Base-by-base conservation (phyloP, 2,329 filamentous ascomycete species). In the Colletotrichum shisoi region DNA sequence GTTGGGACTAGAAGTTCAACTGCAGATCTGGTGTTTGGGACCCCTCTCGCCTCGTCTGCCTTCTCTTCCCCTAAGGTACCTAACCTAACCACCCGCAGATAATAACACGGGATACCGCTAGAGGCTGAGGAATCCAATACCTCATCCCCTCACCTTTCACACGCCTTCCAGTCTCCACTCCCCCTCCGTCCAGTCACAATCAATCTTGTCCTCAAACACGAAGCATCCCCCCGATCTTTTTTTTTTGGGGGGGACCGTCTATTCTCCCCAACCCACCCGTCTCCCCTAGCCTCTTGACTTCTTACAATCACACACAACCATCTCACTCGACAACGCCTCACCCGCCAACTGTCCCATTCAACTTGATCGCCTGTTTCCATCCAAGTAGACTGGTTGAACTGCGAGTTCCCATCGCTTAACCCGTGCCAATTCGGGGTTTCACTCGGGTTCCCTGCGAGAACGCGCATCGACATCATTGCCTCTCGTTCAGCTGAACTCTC, bases 121-220 rank as follows among this genome's bases (percentile, higher is more conserved):
- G 45, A 57, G 40, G 42, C 44, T 39, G 15, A 46, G 56, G 53
- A 63, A 57, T 49, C 34, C 8, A 48, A 48, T 11, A 60, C 40
- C 21, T 58, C 53, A 3, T 46, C 11, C 15, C 40, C 27, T 49
- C 40, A 21, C 34, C 21, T 40, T 51, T 19, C 57, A 24, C 57
- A 58, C 52, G 27, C 57, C 52, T 37, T 7, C 40, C 46, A 3
- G 51, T 64, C 54, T 46, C 64, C 64, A 67, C 64, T 40, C 42
- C 37, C 8, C 40, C 63, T 21, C 24, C 15, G 4, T 31, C 27
- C 24, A 56, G 64, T 58, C 61, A 63, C 53, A 54, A 44, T 54
- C 40, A 64, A 57, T 58, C 64, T 67, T 64, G 61, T 53, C 61
- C 64, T 67, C 61, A 64, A 67, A 67, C 64, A 64, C 64, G 60